These are phyloP conservation scores for Tuber indicum DNA, from an alignment of 495 filamentous ascomycete genomes.

Conservation along the genomic window DNA sequence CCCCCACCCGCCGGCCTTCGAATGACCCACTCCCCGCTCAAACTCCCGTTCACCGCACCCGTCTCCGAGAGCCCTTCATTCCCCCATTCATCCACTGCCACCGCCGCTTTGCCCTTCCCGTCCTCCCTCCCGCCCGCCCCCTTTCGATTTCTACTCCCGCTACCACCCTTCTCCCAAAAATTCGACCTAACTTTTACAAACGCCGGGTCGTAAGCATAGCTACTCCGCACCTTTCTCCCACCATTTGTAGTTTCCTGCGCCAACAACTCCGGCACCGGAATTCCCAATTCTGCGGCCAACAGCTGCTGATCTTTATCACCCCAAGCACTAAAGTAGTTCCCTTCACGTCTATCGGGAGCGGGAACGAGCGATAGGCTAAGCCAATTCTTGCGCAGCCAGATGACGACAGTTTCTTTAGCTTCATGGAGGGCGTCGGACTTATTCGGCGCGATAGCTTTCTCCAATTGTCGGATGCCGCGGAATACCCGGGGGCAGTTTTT, in stretches of 20 bases:
- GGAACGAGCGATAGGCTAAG: slow-evolving; percentile 24
- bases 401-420: slow-evolving; percentile 18
- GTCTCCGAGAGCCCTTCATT: slow-evolving; percentile 1
- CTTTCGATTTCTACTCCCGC: background rate
- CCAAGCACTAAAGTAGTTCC: slow-evolving; percentile 29
- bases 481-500: slow-evolving; percentile 26
- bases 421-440: slow-evolving; percentile 8
- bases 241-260: slow-evolving; percentile 3
- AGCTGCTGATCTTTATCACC: slow-evolving; percentile 6
- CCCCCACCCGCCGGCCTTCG: background rate
- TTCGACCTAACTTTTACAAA: background rate
- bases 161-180: background rate
- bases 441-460: background rate
- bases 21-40: background rate
- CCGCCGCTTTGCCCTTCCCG: background rate
- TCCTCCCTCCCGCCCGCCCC: background rate
- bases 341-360: background rate
- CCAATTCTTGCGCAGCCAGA: slow-evolving; percentile 31
- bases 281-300: slow-evolving; percentile 13
- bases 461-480: slow-evolving; percentile 15
- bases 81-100: background rate
- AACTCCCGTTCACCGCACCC: background rate
- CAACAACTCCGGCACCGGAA: slow-evolving; percentile 19
- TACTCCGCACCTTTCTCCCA: background rate
- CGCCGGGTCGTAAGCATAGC: background rate